Conservation (phyloP, 129 eudicot species). For the Tagetes erecta region DNA sequence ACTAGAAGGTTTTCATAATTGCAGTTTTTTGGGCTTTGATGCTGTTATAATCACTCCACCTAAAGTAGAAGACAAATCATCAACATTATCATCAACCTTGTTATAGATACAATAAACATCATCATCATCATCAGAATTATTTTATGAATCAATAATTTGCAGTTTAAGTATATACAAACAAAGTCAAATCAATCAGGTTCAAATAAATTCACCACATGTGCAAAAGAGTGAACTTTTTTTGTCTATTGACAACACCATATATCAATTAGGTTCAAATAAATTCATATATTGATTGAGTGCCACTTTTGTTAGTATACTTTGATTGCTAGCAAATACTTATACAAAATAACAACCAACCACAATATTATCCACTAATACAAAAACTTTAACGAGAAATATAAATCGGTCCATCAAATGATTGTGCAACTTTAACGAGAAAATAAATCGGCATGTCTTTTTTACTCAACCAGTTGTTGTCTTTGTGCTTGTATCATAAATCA, state of each 20-base stretch:
- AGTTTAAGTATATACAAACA: conserved; percentile 17
- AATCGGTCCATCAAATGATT: too few relatives aligned
- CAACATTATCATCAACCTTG: conserved; percentile 21
- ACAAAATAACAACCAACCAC: too few relatives aligned
- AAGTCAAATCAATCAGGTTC: conserved; percentile 19
- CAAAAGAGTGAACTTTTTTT: neutral
- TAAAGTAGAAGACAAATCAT: neutral
- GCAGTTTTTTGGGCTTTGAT: conserved; percentile 17
- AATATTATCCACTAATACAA: too few relatives aligned
- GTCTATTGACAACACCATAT: too few relatives aligned
- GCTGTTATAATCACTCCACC: conserved; percentile 13
- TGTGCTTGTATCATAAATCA: too few relatives aligned
- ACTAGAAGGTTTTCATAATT: conserved; percentile 26
- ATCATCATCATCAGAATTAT: conserved; percentile 13
- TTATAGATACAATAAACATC: neutral
- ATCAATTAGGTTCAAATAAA: conserved; percentile 11
- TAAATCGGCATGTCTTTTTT: too few relatives aligned
- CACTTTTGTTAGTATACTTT: too few relatives aligned
- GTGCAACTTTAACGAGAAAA: too few relatives aligned
- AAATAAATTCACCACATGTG: conserved; percentile 16
- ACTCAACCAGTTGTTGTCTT: too few relatives aligned
- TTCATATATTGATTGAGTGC: too few relatives aligned
- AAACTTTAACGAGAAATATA: too few relatives aligned
- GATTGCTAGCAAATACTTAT: too few relatives aligned
- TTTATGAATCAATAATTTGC: conserved; percentile 22